Evolutionary conservation across 2,329 filamentous ascomycete species (phyloP).

Genomic region (Clonostachys rhizophaga): DNA sequence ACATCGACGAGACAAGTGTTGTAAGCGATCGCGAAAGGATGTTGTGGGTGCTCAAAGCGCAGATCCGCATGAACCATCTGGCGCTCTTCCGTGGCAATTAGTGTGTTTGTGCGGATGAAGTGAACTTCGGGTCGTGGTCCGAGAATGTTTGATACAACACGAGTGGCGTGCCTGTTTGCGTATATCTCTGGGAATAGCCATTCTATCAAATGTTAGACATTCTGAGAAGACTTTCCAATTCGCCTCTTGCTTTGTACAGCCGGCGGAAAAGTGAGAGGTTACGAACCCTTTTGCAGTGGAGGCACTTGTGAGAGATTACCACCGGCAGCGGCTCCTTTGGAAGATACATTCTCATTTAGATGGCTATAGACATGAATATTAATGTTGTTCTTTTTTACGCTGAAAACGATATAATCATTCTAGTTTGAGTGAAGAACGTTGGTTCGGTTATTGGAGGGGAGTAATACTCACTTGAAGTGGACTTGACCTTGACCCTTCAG

Average conservation of each 20-base stretch:
- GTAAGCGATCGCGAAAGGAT: conserved; percentile 4
- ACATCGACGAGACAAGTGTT: conserved; percentile 4
- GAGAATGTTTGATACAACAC: conserved; percentile 10
- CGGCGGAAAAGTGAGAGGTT: too few species aligned
- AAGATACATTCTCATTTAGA: conserved; percentile 8
- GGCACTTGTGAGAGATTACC: conserved; percentile 14
- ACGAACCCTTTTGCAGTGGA: conserved; percentile 10
- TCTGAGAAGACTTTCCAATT: not conserved
- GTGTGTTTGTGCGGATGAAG: conserved; percentile 13
- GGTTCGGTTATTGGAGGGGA: not conserved
- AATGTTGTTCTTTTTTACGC: too few species aligned
- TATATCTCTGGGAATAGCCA: conserved; percentile 15
- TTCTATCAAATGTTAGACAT: conserved; percentile 2
- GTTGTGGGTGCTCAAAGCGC: conserved; percentile 5
- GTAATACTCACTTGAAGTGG: conserved; percentile 6
- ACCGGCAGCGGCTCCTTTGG: conserved; percentile 10
- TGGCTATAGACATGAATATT: conserved; percentile 3
- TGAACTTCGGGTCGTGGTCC: conserved; percentile 12
- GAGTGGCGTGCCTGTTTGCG: conserved; percentile 17
- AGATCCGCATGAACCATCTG: conserved; percentile 4
- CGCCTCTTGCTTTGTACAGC: too few species aligned
- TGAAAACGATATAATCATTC: too few species aligned
- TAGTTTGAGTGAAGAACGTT: not conserved
- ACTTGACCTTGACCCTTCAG: conserved; percentile 8
- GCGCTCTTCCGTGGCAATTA: conserved; percentile 5